phyloP scores from a whole-genome alignment of 2,329 filamentous ascomycete genomes.

The Colletotrichum sublineola region DNA sequence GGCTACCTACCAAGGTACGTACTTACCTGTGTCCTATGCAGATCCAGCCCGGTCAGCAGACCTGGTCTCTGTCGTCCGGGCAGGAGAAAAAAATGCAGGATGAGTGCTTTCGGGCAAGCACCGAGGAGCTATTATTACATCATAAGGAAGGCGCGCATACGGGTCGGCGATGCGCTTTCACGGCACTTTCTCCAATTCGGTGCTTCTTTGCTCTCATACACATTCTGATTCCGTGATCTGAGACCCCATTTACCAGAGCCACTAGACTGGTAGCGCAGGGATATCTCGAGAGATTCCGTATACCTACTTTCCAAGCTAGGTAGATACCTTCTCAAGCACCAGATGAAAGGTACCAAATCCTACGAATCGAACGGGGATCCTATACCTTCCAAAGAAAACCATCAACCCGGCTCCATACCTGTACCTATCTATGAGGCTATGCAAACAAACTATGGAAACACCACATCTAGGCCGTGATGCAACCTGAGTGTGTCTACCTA shows the following conservation, averaged over 20 bases:
- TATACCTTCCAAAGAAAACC: background rate
- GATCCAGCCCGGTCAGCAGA: background rate
- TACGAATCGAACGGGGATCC: background rate
- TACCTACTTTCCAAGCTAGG: background rate
- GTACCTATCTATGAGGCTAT: constrained; percentile 3
- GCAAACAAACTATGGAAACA: background rate
- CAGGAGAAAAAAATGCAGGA: background rate
- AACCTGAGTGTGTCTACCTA: background rate
- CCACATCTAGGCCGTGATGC: background rate
- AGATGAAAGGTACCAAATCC: background rate
- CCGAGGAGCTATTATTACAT: constrained; percentile 40
- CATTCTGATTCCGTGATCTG: background rate
- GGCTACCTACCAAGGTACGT: background rate
- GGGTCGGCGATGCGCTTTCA: background rate
- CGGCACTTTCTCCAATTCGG: background rate
- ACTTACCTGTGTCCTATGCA: background rate
- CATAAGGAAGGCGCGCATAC: constrained; percentile 13
- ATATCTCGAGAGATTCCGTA: background rate
- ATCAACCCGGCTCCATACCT: background rate
- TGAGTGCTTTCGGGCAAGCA: constrained; percentile 35
- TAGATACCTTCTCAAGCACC: background rate
- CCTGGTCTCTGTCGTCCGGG: background rate
- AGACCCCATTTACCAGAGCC: background rate
- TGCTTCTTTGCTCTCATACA: constrained; percentile 7
- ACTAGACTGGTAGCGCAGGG: background rate